These are phyloP conservation scores for Schizochytrium sp. DNA, from an alignment of 108 stramenopile genomes.

Conservation along the genomic window DNA sequence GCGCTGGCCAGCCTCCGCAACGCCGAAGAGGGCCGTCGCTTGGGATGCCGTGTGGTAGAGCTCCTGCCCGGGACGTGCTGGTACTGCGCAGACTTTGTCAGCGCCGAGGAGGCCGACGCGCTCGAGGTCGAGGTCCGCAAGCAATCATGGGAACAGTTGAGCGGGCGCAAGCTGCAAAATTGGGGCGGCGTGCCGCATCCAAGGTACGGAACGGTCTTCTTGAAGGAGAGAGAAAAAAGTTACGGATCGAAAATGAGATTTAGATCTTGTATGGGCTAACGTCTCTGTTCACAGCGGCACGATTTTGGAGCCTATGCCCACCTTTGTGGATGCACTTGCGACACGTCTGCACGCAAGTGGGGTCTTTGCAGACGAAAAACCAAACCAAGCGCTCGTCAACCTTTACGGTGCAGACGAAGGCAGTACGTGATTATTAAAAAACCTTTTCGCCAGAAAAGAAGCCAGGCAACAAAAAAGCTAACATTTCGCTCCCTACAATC, in stretches of 20 bases:
- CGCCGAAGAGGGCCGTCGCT: no score
- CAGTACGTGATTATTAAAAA: neutral
- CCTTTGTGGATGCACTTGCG: neutral
- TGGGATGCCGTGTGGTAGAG: neutral
- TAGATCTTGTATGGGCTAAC: no score
- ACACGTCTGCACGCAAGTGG: neutral
- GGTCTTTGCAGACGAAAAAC: neutral
- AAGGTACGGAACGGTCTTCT: neutral
- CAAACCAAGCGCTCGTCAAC: conserved; percentile 1
- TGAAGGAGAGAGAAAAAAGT: no score
- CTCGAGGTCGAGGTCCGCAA: neutral
- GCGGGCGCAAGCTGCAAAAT: neutral
- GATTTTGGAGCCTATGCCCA: neutral
- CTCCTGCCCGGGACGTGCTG: neutral
- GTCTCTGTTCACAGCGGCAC: neutral
- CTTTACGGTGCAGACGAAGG: neutral
- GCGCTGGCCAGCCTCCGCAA: no score
- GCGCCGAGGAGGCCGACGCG: neutral
- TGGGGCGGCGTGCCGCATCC: neutral
- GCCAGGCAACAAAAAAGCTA: no score
- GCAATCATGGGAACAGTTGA: neutral
- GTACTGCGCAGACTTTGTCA: neutral
- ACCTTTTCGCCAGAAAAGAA: neutral
- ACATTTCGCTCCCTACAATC: no score
- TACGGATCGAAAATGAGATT: no score